Percentiles rank a stretch among this genome's conserved stretches.
These are phyloP conservation scores for Silybum marianum DNA, from an alignment of 129 eudicot genomes.

Conservation along the genomic window DNA sequence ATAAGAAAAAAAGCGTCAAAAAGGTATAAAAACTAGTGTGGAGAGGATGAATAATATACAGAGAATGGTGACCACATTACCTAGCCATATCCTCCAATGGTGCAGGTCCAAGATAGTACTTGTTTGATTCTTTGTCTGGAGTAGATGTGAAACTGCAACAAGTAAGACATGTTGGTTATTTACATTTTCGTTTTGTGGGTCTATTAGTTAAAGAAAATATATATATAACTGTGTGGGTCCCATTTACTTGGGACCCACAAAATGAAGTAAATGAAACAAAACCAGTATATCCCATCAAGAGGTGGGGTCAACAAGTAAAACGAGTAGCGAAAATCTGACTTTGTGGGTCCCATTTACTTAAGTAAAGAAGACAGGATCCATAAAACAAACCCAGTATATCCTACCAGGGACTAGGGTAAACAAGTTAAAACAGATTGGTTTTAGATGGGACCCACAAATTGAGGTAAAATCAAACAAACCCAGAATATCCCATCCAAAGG, in stretches of 20 bases:
- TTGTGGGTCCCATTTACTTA: not conserved
- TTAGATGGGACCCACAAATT: not conserved
- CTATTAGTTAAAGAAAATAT: too few species aligned
- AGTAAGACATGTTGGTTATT: not conserved
- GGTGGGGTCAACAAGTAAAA: too few species aligned
- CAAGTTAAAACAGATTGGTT: too few species aligned
- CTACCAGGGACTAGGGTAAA: not conserved
- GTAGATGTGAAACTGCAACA: slow-evolving; percentile 88
- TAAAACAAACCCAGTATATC: not conserved
- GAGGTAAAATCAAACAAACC: not conserved
- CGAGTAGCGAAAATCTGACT: not conserved
- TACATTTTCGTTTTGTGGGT: not conserved
- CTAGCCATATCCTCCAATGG: slow-evolving; percentile 95
- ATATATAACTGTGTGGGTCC: too few species aligned
- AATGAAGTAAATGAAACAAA: not conserved
- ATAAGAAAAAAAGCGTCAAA: not conserved
- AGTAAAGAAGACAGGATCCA: not conserved
- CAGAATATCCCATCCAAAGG: not conserved
- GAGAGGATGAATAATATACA: not conserved
- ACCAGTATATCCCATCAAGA: not conserved
- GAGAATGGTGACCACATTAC: slow-evolving; percentile 29
- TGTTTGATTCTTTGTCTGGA: slow-evolving; percentile 72
- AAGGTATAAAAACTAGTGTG: not conserved
- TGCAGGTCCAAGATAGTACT: slow-evolving; percentile 95
- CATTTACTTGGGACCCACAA: not conserved